phyloP scores from a whole-genome alignment of 768 basidiomycete species.

The Mycena latifolia region DNA sequence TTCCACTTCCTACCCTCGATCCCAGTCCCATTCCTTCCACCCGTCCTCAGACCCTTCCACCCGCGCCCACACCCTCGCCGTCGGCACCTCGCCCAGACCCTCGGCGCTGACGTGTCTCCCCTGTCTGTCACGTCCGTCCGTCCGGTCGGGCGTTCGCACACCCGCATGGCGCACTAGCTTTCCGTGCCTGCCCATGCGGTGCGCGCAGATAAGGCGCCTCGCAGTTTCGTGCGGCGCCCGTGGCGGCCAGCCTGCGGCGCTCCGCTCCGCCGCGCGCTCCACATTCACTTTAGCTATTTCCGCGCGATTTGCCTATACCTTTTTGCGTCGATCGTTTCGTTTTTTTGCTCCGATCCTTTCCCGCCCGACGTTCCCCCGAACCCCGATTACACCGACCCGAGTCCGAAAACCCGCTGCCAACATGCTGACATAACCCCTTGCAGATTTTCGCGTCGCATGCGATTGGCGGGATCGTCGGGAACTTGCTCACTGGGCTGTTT shows the following conservation, averaged over 20 bases:
- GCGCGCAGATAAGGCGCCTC: constrained; percentile 1
- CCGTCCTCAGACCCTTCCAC: too few species aligned
- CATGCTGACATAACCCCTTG: too few species aligned
- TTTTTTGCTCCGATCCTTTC: not conserved
- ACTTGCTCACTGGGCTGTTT: constrained; percentile 89
- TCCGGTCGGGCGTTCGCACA: not conserved
- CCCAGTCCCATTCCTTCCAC: too few species aligned
- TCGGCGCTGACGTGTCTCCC: too few species aligned
- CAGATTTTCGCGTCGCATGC: constrained; percentile 92
- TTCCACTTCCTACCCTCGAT: not conserved
- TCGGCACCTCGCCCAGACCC: too few species aligned
- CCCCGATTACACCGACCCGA: too few species aligned
- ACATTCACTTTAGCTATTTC: too few species aligned
- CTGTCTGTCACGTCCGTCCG: not conserved
- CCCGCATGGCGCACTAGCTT: not conserved
- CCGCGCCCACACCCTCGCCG: not conserved
- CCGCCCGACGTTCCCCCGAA: not conserved
- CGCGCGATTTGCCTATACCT: too few species aligned
- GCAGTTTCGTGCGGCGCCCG: not conserved
- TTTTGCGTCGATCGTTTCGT: too few species aligned
- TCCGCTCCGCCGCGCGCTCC: not conserved
- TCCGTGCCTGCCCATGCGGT: not conserved
- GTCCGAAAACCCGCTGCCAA: too few species aligned
- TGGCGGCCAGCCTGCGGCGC: too few species aligned
- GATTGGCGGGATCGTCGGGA: constrained; percentile 84